Conservation (phyloP, 495 filamentous ascomycete genomes). For the Peziza echinospora region DNA sequence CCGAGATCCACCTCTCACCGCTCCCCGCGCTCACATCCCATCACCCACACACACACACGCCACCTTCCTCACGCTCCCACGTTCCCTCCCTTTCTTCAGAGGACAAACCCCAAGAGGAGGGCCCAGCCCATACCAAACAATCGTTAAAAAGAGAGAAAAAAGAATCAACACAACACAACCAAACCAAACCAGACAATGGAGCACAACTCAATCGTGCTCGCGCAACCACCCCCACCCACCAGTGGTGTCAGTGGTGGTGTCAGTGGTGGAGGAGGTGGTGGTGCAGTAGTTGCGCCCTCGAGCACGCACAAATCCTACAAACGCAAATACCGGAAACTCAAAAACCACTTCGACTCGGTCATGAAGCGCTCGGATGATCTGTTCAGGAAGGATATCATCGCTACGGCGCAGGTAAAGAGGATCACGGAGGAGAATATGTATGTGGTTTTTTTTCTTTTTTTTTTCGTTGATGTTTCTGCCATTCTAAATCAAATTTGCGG, state of each 20-base stretch:
- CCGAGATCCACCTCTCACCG: no score
- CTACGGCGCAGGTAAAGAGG: constrained; percentile 49
- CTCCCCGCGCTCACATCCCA: no score
- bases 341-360: constrained; percentile 58
- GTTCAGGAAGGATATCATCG: constrained; percentile 55
- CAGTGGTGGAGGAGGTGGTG: background rate
- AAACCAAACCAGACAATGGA: no score
- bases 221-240: background rate
- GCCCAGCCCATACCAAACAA: no score
- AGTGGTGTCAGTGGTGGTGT: background rate
- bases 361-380: constrained; percentile 61
- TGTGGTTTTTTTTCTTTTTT: constrained; percentile 1
- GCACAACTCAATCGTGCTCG: no score
- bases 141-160: no score
- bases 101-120: no score
- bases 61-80: no score
- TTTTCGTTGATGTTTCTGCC: background rate
- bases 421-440: constrained; percentile 79
- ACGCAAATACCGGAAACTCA: constrained; percentile 92
- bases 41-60: no score
- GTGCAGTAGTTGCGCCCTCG: background rate
- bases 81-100: no score
- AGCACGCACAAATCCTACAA: constrained; percentile 21
- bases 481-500: no score
- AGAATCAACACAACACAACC: no score